Conservation (phyloP, 139 green algal species). For the Zygnema cylindricum region DNA sequence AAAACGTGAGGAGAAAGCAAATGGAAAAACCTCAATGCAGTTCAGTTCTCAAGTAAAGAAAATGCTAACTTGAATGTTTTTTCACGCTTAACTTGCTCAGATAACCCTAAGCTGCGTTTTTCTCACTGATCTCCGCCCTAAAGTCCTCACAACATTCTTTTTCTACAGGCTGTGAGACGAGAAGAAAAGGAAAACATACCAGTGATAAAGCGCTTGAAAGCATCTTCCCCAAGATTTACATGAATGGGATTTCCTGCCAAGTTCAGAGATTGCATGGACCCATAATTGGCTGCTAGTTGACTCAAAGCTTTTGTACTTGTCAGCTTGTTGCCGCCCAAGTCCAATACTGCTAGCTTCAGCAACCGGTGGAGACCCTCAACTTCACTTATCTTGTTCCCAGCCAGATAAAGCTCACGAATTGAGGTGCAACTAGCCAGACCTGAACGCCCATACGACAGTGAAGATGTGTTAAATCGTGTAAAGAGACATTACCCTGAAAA, state of each 20-base stretch:
- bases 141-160: background rate
- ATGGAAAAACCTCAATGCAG: background rate
- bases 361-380: slow-evolving; percentile 60
- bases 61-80: slow-evolving; percentile 20
- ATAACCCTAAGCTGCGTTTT: background rate
- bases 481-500: background rate
- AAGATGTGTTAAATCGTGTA: background rate
- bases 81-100: background rate
- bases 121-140: background rate
- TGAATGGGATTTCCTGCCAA: slow-evolving; percentile 48
- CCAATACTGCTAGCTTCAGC: slow-evolving; percentile 59
- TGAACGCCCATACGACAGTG: background rate
- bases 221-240: slow-evolving; percentile 32
- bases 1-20: background rate
- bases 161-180: background rate
- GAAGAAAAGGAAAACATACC: background rate
- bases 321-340: slow-evolving; percentile 52
- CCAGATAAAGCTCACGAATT: slow-evolving; percentile 51
- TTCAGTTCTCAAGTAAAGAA: background rate
- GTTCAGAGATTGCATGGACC: slow-evolving; percentile 46
- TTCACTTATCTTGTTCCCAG: slow-evolving; percentile 57
- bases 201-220: slow-evolving; percentile 36
- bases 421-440: slow-evolving; percentile 35
- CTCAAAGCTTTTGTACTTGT: slow-evolving; percentile 56
- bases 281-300: slow-evolving; percentile 59